These are phyloP conservation scores for Trametopsis cervina DNA, from an alignment of 768 basidiomycete species.

Conservation along the genomic window DNA sequence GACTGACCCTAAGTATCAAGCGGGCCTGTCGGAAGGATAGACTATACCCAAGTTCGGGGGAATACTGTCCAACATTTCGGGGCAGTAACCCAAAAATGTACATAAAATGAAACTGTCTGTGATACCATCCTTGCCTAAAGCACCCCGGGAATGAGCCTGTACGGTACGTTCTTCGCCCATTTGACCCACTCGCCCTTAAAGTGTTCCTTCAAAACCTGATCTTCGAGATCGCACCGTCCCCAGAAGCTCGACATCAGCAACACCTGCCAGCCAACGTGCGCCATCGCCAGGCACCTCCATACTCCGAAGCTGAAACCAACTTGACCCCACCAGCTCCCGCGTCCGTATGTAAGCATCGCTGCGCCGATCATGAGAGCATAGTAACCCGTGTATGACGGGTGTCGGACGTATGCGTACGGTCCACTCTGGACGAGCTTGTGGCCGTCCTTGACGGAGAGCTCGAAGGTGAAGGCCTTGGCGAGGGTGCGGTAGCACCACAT, in stretches of 20 bases:
- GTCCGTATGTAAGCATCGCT: not conserved
- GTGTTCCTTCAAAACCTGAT: conserved; percentile 9
- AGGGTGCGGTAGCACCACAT: conserved; percentile 21
- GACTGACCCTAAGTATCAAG: too few species aligned
- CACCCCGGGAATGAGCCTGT: conserved; percentile 9
- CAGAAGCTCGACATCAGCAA: not conserved
- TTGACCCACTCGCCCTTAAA: conserved; percentile 12
- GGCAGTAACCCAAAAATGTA: too few species aligned
- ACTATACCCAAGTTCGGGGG: too few species aligned
- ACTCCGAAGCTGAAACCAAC: conserved; percentile 7
- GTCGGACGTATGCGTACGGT: conserved; percentile 17
- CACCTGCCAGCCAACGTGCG: not conserved
- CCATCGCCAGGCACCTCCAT: not conserved
- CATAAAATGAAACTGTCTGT: too few species aligned
- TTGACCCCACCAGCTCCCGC: not conserved
- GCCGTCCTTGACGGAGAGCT: conserved; percentile 10
- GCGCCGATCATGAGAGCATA: not conserved
- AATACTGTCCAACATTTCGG: too few species aligned
- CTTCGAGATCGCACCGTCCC: conserved; percentile 3
- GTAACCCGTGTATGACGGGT: conserved; percentile 16
- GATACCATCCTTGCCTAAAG: too few species aligned
- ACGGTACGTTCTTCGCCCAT: conserved; percentile 9
- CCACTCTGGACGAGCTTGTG: conserved; percentile 17
- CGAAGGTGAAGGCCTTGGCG: conserved; percentile 16
- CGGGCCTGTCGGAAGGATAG: too few species aligned